These are phyloP conservation scores for Penicillium sp. DNA, from an alignment of 2,329 filamentous ascomycete species.

Conservation along the genomic window DNA sequence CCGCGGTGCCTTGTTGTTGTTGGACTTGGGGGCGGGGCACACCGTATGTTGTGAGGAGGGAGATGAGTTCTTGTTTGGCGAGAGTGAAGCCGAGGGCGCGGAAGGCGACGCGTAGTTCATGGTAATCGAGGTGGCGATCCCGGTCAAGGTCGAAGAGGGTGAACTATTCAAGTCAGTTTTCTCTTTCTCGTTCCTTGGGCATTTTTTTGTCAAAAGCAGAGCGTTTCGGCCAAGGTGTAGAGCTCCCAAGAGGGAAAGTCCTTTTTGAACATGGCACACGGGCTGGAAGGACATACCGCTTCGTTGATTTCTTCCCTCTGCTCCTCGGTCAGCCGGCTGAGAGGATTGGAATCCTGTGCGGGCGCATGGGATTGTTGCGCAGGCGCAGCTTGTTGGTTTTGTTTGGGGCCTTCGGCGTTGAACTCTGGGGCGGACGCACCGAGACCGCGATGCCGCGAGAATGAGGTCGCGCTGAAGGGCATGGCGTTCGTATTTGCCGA, in stretches of 20 bases:
- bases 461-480: constrained; percentile 45
- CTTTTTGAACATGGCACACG: background rate
- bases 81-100: constrained; percentile 94
- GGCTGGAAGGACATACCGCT: constrained; percentile 61
- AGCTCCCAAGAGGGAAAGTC: background rate
- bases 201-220: background rate
- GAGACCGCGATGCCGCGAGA: constrained; percentile 40
- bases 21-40: constrained; percentile 62
- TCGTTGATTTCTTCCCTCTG: constrained; percentile 91
- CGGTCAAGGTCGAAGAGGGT: constrained; percentile 95
- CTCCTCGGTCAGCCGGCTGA: constrained; percentile 71
- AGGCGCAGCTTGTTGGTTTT: constrained; percentile 32
- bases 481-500: constrained; percentile 42
- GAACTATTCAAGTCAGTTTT: constrained; percentile 57
- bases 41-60: constrained; percentile 77
- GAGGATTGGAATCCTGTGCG: constrained; percentile 48
- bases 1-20: constrained; percentile 25
- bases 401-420: constrained; percentile 27
- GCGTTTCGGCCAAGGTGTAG: background rate
- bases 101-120: constrained; percentile 95
- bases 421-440: constrained; percentile 30
- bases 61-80: constrained; percentile 78
- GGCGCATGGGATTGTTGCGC: constrained; percentile 43
- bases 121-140: constrained; percentile 91
- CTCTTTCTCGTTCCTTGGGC: background rate